Evolutionary conservation across 768 basidiomycete genomes (phyloP), one percentile per base, ranked within the genome.

Genomic region (Galerina marginata): DNA sequence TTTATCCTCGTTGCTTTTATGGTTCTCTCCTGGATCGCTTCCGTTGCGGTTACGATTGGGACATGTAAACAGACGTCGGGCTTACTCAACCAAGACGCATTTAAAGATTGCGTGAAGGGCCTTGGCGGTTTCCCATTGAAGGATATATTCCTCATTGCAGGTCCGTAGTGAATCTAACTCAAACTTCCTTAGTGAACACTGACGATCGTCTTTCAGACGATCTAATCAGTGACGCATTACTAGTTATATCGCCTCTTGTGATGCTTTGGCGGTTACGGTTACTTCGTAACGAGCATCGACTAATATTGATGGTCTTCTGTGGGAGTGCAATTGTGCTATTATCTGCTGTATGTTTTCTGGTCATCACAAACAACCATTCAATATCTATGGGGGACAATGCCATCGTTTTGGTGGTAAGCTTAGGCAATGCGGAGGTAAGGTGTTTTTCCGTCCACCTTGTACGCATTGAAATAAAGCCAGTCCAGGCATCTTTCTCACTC

Each of bases 51-150:
- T 45, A 36, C 55, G 9, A 56, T 38, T 25, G 14, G 45, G 5
- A 56, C 44, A 6, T 56, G 55, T 45, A 56, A 29, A 7, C 45
- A 45, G 15, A 47, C 55, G 5, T 56, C 55, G 15, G 29, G 44
- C 9, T 36, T 56, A 25, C 43, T 56, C 44, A 45, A 46, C 12
- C 44, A 38, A 2, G 45, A 38, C 10, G 56, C 49, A 44, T 33
- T 50, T 10, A 49, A 37, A 14, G 38, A 58, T 16, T 58, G 56
- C 38, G 49, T 39, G 3, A 58, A 36, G 11, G 56, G 56, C 23
- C 47, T 38, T 26, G 48, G 48, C 4, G 56, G 56, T 9, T 49
- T 58, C 20, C 47, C 44, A 5, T 6, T 49, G 12, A 39, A 49
- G 15, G 50, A 48, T 14, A 50, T 49, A 10, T 50, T 58, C 25